Percentiles rank a stretch among this genome's conserved stretches.
These are phyloP conservation scores for Trichoderma sp. DNA, from an alignment of 2,329 filamentous ascomycete genomes.

Conservation along the genomic window DNA sequence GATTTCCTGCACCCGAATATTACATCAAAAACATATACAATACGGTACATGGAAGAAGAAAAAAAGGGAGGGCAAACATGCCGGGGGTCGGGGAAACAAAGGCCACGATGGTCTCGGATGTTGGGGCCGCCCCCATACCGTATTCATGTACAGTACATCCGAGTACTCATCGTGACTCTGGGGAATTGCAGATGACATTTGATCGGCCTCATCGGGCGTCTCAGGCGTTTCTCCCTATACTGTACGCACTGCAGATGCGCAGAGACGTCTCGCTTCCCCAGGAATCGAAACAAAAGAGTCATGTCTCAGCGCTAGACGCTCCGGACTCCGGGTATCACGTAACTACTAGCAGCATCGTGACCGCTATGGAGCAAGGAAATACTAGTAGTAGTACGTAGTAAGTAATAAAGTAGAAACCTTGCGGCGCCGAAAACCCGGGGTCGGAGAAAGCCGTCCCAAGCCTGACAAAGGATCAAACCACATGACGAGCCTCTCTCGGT, in stretches of 20 bases:
- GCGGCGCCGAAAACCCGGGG: conserved; percentile 14
- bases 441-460: conserved; percentile 11
- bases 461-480: not conserved
- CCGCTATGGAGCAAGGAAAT: not conserved
- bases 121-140: not conserved
- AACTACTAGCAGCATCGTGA: not conserved
- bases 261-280: not conserved
- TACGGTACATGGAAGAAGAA: not conserved
- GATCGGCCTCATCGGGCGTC: not conserved
- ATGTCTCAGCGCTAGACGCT: not conserved
- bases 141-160: not conserved
- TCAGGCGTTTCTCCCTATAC: not conserved
- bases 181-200: not conserved
- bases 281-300: not conserved
- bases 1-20: not conserved
- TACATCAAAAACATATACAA: not conserved
- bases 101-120: not conserved
- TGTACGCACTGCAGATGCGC: not conserved
- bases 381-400: too few relatives aligned
- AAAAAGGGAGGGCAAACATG: not conserved
- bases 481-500: conserved; percentile 11
- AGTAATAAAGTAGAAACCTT: not conserved
- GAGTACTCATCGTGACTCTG: not conserved
- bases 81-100: not conserved
- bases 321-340: not conserved